Conservation (phyloP, 495 filamentous ascomycete species). For the Neurospora tetraspora region DNA sequence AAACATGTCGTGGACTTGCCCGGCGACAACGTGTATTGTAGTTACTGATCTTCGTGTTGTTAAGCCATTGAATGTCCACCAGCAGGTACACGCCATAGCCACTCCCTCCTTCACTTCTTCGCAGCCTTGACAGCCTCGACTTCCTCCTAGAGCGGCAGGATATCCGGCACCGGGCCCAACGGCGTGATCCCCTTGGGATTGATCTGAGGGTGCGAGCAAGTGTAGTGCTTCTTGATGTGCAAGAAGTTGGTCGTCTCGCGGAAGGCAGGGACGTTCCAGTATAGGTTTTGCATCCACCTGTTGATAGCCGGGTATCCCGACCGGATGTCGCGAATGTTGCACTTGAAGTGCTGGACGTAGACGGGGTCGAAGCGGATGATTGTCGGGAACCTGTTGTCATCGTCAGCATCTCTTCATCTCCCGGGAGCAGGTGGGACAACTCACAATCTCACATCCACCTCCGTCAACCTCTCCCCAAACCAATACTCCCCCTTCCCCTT, state of each 20-base stretch:
- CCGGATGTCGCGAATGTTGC: slow-evolving; percentile 61
- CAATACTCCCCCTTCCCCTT: slow-evolving; percentile 45
- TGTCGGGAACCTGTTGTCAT: slow-evolving; percentile 37
- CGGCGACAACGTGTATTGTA: not conserved
- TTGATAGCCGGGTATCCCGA: slow-evolving; percentile 61
- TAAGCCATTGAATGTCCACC: not conserved
- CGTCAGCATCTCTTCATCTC: not conserved
- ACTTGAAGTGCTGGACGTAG: slow-evolving; percentile 59
- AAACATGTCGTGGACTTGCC: not conserved
- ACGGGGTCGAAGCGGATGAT: slow-evolving; percentile 58
- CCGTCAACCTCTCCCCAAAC: slow-evolving; percentile 55
- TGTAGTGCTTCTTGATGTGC: slow-evolving; percentile 49
- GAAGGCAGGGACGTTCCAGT: slow-evolving; percentile 63
- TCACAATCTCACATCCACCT: slow-evolving; percentile 55
- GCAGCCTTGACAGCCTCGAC: slow-evolving; percentile 21
- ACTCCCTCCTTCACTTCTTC: not conserved
- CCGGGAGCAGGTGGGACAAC: not conserved
- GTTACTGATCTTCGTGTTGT: not conserved
- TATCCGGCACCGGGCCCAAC: slow-evolving; percentile 53
- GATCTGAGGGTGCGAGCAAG: slow-evolving; percentile 43
- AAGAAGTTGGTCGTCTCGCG: slow-evolving; percentile 59
- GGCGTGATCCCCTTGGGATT: slow-evolving; percentile 57
- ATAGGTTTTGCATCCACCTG: slow-evolving; percentile 58
- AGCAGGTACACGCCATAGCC: not conserved
- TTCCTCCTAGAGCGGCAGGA: slow-evolving; percentile 37